Evolutionary conservation across 768 basidiomycete species (phyloP).

Genomic region (Tylopilus balloui): DNA sequence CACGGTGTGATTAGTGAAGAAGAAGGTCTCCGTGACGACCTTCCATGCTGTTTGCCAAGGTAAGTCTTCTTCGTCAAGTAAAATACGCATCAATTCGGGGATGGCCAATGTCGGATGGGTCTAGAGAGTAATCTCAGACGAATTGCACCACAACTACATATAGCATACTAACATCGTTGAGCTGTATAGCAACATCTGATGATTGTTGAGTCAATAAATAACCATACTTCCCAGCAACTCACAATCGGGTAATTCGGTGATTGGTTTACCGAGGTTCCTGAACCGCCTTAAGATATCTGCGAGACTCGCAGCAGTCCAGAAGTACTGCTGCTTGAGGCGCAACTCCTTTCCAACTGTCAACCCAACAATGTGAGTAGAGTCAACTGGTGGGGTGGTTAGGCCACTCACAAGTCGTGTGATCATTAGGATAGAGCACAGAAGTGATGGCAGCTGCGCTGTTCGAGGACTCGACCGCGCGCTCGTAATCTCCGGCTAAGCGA

Average conservation of each 20-base stretch:
- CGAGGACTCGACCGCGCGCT: constrained; percentile 79
- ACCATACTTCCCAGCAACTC: constrained; percentile 17
- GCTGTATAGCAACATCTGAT: constrained; percentile 82
- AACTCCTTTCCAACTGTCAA: constrained; percentile 74
- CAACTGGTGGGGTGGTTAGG: background rate
- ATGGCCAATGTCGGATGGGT: constrained; percentile 96
- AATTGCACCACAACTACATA: background rate
- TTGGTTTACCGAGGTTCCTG: constrained; percentile 81
- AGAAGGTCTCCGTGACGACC: constrained; percentile 86
- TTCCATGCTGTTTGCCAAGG: constrained; percentile 83
- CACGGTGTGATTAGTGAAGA: constrained; percentile 95
- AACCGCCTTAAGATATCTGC: constrained; percentile 90
- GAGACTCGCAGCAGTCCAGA: constrained; percentile 87
- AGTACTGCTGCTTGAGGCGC: constrained; percentile 94
- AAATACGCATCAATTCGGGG: constrained; percentile 89
- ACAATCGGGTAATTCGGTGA: constrained; percentile 82
- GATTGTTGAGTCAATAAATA: constrained; percentile 4
- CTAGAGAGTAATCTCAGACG: constrained; percentile 33
- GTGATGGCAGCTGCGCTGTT: constrained; percentile 94
- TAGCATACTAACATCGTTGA: constrained; percentile 69
- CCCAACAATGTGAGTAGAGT: background rate
- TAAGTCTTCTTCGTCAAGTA: constrained; percentile 88
- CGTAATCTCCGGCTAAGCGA: constrained; percentile 81
- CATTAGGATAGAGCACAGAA: constrained; percentile 93
- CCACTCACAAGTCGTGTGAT: constrained; percentile 64